phyloP scores from a whole-genome alignment of 2,329 filamentous ascomycete species.

The Epichloe hybrida region DNA sequence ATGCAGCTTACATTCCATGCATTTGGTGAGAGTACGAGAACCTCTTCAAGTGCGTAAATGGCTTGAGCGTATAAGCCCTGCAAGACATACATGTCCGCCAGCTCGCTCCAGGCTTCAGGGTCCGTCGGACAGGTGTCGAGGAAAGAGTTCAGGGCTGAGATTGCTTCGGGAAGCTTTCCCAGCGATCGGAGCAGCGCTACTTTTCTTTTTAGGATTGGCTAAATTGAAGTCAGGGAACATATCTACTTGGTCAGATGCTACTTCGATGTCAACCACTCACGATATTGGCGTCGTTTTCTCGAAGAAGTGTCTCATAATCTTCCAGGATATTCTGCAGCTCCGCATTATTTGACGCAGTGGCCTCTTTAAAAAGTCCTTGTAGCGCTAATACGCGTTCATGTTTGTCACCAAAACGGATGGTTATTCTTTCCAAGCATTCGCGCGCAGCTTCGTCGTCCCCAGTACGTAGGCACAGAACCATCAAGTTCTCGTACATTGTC shows the following conservation, averaged over 20 bases:
- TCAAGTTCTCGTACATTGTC: slow-evolving; percentile 74
- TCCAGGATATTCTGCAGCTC: slow-evolving; percentile 58
- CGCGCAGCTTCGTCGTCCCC: slow-evolving; percentile 70
- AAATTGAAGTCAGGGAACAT: slow-evolving; percentile 10
- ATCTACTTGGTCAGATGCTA: slow-evolving; percentile 1
- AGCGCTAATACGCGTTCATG: slow-evolving; percentile 84
- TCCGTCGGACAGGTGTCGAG: slow-evolving; percentile 80
- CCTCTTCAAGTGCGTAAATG: slow-evolving; percentile 81
- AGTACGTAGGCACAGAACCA: slow-evolving; percentile 71
- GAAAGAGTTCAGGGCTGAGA: slow-evolving; percentile 57
- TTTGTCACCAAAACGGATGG: slow-evolving; percentile 63
- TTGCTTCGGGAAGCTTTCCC: slow-evolving; percentile 57
- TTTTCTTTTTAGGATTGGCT: slow-evolving; percentile 77
- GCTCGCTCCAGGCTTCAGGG: slow-evolving; percentile 83
- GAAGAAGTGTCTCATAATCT: slow-evolving; percentile 64
- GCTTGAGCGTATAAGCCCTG: slow-evolving; percentile 72
- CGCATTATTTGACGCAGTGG: slow-evolving; percentile 51
- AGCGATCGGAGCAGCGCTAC: slow-evolving; percentile 68
- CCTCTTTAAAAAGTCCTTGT: slow-evolving; percentile 72
- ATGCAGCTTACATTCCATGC: slow-evolving; percentile 73
- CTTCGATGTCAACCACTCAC: slow-evolving; percentile 31
- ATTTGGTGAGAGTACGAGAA: slow-evolving; percentile 73
- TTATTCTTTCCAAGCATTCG: slow-evolving; percentile 60
- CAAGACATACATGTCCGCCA: slow-evolving; percentile 72
- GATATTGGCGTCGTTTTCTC: slow-evolving; percentile 64